Evolutionary conservation across 1,284 basidiomycete genomes (phyloP), one percentile per base, ranked within the genome.

Genomic region (Ustilago sp.): DNA sequence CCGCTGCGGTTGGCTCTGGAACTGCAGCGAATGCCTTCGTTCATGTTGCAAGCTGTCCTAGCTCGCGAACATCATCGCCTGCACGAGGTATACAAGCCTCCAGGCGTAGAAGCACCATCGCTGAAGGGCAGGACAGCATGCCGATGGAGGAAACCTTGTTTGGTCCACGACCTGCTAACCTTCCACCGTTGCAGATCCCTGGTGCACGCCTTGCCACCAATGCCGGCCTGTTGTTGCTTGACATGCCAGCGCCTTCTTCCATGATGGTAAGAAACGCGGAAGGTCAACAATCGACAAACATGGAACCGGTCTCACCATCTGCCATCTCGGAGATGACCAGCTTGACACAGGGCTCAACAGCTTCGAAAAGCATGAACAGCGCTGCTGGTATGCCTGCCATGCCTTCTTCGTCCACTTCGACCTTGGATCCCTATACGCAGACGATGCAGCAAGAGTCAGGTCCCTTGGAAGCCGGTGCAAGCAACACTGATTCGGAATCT

Each of bases 271-370:
- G 55, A 15, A 39, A 23, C 4, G 12, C 34, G 34, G 38, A 54
- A 7, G 68, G 31, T 34, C 63, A 41, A n/a, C 59, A 38, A 5
- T n/a, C 53, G 12, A 31, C 35, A 3, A 56, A 51, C 19, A 28
- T 47, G 4, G 74, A 77, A 41, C 70, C 74, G 2, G 47, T 68
- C 38, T 77, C 74, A 15, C 74, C 74, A 2, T 77, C 74, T 15
- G 74, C 74, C 0, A 67, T 60, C 12, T 77, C 74, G 1, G 70
- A 73, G 32, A 73, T 73, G 70, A 77, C 74, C 11, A 77, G 66
- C 60, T 12, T 77, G 50, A 77, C 74, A 3, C 66, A 77, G 31
- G 67, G 69, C 4, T 77, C 74, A 19, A 72, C 66, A 4, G 69
- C 68, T 2, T 71, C 68, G 0, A 69, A 76, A 35, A 72, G 74